These are phyloP conservation scores for Zhuliangozyma blackwelliae DNA, from an alignment of 1,139 yeast species.

Conservation along the genomic window DNA sequence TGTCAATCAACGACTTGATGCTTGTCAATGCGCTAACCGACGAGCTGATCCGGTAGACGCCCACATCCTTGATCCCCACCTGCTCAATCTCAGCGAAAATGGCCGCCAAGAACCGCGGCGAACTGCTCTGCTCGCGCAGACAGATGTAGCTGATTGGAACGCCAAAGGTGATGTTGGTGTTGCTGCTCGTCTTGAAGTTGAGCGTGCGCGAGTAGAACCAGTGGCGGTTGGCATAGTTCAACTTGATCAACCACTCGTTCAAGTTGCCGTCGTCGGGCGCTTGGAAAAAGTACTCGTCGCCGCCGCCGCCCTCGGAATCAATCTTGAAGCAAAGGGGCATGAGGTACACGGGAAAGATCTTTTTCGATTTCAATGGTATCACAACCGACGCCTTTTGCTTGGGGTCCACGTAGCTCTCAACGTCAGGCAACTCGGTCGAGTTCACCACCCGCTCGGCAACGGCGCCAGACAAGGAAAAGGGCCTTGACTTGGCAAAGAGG, in stretches of 20 bases:
- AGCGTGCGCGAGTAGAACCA: conserved; percentile 50
- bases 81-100: conserved; percentile 72
- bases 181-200: conserved; percentile 22
- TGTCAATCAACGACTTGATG: conserved; percentile 71
- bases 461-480: conserved; percentile 26
- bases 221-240: conserved; percentile 48
- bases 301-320: conserved; percentile 41
- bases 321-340: conserved; percentile 59
- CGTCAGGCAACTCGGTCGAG: conserved; percentile 57
- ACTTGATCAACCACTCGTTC: conserved; percentile 66
- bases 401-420: conserved; percentile 35
- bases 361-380: conserved; percentile 50
- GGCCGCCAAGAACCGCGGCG: conserved; percentile 65
- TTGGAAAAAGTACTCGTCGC: conserved; percentile 64
- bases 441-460: conserved; percentile 49
- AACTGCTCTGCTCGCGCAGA: conserved; percentile 55
- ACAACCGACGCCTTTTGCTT: conserved; percentile 55
- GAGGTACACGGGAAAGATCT: conserved; percentile 53
- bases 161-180: conserved; percentile 65
- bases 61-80: conserved; percentile 86
- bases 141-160: conserved; percentile 78
- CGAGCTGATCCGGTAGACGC: conserved; percentile 88
- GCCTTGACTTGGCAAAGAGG: conserved; percentile 35
- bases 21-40: conserved; percentile 74
- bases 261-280: conserved; percentile 61